These are phyloP conservation scores for Powellomyces hirtus DNA, from an alignment of 192 early-diverging fungal genomes.

Conservation along the genomic window DNA sequence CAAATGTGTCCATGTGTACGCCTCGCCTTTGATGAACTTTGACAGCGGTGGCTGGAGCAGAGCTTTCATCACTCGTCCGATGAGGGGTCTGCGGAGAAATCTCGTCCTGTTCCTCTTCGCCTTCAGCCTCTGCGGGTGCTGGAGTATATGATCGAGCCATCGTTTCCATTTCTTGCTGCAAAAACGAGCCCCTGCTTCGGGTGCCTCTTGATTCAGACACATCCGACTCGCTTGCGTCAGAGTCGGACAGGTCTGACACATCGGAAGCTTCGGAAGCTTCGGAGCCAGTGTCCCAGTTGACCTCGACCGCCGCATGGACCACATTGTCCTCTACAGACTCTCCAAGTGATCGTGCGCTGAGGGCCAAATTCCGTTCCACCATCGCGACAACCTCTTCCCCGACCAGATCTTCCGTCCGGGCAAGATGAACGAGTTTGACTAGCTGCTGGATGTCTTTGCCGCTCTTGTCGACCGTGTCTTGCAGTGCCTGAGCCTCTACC, in stretches of 20 bases:
- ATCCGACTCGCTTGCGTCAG: constrained; percentile 11
- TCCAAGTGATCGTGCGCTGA: background rate
- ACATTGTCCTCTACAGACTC: background rate
- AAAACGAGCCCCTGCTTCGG: background rate
- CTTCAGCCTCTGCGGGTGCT: background rate
- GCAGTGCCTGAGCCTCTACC: background rate
- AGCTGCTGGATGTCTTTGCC: background rate
- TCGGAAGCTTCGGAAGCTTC: constrained; percentile 15
- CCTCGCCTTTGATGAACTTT: background rate
- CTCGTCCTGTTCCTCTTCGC: background rate
- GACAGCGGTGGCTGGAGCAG: background rate
- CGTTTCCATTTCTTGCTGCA: constrained; percentile 16
- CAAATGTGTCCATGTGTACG: too few relatives aligned
- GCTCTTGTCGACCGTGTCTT: background rate
- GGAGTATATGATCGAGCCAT: background rate
- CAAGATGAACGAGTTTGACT: background rate
- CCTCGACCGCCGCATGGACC: background rate
- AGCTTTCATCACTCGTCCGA: background rate
- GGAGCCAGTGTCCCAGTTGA: constrained; percentile 20
- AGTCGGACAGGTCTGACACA: background rate
- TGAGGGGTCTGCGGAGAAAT: background rate
- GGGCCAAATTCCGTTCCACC: background rate
- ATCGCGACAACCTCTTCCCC: background rate
- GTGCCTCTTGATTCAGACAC: background rate
- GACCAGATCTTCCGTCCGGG: background rate